Percentiles rank a stretch among this genome's conserved stretches.
Evolutionary conservation across 805 yeast species (phyloP).

Genomic region (Yarrowia bubula): DNA sequence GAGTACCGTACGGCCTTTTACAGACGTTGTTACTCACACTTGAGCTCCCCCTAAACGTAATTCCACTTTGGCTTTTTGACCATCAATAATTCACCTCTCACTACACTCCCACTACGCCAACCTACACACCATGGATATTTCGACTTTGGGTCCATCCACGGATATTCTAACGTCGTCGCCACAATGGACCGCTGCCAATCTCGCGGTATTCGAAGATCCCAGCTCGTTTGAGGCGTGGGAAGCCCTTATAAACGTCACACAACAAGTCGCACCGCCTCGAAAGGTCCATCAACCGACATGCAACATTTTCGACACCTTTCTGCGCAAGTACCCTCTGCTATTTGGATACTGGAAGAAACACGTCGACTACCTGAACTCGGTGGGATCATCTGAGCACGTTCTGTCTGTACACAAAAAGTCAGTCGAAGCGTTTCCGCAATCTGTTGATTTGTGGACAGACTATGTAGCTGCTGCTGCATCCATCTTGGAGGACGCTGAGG

Average conservation of each 20-base stretch:
- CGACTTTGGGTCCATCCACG: not conserved
- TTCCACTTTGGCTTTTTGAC: not conserved
- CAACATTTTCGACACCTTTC: conserved; percentile 32
- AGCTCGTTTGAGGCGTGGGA: conserved; percentile 20
- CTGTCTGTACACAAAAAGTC: conserved; percentile 33
- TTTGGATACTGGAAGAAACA: conserved; percentile 46
- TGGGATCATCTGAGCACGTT: conserved; percentile 33
- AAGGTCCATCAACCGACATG: conserved; percentile 1
- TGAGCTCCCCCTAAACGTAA: no score
- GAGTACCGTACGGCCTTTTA: no score
- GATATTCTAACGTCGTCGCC: conserved; percentile 13
- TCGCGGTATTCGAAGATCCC: conserved; percentile 16
- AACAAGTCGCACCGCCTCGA: not conserved
- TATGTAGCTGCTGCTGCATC: conserved; percentile 31
- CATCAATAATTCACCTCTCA: not conserved
- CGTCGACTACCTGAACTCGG: conserved; percentile 36
- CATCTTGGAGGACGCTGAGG: conserved; percentile 23
- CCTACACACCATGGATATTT: not conserved
- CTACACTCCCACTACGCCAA: not conserved
- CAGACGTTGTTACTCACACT: no score
- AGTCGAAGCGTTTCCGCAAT: conserved; percentile 39
- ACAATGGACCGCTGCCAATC: conserved; percentile 15
- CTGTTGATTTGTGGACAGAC: conserved; percentile 38
- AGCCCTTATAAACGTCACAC: not conserved
- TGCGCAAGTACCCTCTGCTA: conserved; percentile 42